These are phyloP conservation scores for Terana coerulea DNA, from an alignment of 768 basidiomycete species.

Conservation along the genomic window DNA sequence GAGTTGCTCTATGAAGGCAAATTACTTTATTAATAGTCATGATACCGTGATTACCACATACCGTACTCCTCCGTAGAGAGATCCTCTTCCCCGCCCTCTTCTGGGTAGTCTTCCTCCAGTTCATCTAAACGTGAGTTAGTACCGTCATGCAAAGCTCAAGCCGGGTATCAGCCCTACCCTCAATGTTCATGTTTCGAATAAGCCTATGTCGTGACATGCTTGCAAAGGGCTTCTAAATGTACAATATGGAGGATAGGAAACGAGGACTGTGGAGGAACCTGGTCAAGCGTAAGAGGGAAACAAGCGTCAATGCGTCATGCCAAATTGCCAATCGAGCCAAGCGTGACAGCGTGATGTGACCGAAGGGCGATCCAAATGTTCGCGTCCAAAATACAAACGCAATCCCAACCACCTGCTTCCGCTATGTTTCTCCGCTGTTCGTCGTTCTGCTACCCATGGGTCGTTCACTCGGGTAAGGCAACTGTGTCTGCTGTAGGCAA, in stretches of 20 bases:
- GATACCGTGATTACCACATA: conserved; percentile 40
- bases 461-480: conserved; percentile 45
- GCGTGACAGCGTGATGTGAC: conserved; percentile 3
- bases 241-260: conserved; percentile 9
- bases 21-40: background rate
- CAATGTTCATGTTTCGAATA: conserved; percentile 80
- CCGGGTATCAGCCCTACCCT: conserved; percentile 39
- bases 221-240: conserved; percentile 13
- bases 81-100: conserved; percentile 74
- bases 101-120: conserved; percentile 77
- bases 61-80: conserved; percentile 84
- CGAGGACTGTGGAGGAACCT: background rate
- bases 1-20: conserved; percentile 50
- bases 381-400: too few species aligned
- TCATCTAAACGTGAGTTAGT: conserved; percentile 51
- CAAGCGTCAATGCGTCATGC: conserved; percentile 2
- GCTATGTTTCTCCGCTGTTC: conserved; percentile 53
- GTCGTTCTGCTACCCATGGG: conserved; percentile 38
- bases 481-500: background rate
- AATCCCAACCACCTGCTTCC: background rate
- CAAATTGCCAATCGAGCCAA: background rate
- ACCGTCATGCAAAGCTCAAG: background rate
- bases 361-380: too few species aligned
- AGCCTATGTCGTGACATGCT: conserved; percentile 90
- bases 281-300: background rate